phyloP scores from a whole-genome alignment of 2,329 filamentous ascomycete species.

The Fusarium newnesense region DNA sequence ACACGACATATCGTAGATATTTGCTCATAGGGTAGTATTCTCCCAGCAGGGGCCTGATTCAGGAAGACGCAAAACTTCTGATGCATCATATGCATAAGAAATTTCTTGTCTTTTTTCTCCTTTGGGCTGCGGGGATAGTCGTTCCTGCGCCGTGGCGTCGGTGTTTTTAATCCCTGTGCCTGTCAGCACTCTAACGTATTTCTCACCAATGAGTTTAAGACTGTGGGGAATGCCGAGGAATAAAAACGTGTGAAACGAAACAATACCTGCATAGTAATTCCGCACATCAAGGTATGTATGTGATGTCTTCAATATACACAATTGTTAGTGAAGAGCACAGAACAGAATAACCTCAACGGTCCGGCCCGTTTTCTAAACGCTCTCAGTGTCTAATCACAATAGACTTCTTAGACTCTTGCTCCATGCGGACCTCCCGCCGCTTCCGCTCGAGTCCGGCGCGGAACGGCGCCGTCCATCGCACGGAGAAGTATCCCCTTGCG shows the following conservation, averaged over 20 bases:
- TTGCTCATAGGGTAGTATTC: not conserved
- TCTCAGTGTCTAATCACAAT: not conserved
- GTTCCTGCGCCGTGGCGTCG: slow-evolving; percentile 1
- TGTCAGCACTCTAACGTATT: slow-evolving; percentile 15
- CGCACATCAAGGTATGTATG: not conserved
- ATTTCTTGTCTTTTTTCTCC: not conserved
- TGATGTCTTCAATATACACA: not conserved
- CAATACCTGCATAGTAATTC: not conserved
- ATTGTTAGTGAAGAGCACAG: not conserved
- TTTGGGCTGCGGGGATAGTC: not conserved
- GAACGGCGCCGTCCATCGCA: slow-evolving; percentile 17
- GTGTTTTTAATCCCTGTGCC: slow-evolving; percentile 2
- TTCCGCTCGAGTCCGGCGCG: slow-evolving; percentile 6
- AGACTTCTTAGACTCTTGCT: not conserved
- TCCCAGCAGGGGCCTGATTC: not conserved
- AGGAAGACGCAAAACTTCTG: not conserved
- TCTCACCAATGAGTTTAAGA: not conserved
- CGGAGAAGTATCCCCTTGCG: slow-evolving; percentile 24
- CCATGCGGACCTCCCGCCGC: not conserved
- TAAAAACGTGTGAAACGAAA: slow-evolving; percentile 9
- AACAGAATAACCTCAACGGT: slow-evolving; percentile 17
- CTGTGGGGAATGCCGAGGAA: slow-evolving; percentile 9
- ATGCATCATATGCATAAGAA: not conserved
- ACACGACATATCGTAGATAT: not conserved
- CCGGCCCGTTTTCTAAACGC: slow-evolving; percentile 23